Evolutionary conservation across 2,329 filamentous ascomycete species (phyloP), one percentile per base, ranked within the genome.

Genomic region (Drechslerella stenobrocha): DNA sequence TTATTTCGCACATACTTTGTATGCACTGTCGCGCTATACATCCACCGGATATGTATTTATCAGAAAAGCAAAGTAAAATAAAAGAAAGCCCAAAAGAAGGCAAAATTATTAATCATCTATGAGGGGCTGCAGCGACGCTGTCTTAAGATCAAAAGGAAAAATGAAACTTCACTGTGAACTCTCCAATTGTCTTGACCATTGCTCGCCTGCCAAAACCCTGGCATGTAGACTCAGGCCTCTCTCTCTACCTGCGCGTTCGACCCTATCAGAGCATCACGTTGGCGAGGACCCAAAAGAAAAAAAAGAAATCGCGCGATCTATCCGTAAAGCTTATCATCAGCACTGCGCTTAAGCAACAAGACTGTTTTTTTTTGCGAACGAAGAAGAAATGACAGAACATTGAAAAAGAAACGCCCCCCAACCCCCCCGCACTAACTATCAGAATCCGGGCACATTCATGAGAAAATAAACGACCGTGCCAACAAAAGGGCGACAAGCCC

Each of bases 371-470:
- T n/a, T 23, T 18, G 34, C 34, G 28, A 52, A 22, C 28, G 37
- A 45, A 51, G 42, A 30, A 32, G 20, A n/a, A 42, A 45, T 9
- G 37, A 42, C 5, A 30, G 46, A 24, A 4, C 20, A 13, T 42
- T 42, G 23, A 50, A 52, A 45, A 35, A 26, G 22, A 61, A 35
- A 48, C n/a, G 28, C 15, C 18, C 6, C 37, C 4, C 34, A 32
- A 13, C 24, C 23, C 42, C n/a, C 20, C 22, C 26, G 13, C 9
- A 15, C 50, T 42, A 35, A 51, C 40, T 45, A 47, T 51, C 30
- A 50, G 45, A 52, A 58, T 58, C 20, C 15, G 52, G 60, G 34
- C 32, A 53, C 46, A 66, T 53, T 53, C 50, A 59, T 53, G 53
- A 66, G 60, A 66, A 66, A 58, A 52, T 52, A 9, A n/a, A 28